Base-by-base conservation (phyloP, 768 basidiomycete species). In the Lactarius quietus region DNA sequence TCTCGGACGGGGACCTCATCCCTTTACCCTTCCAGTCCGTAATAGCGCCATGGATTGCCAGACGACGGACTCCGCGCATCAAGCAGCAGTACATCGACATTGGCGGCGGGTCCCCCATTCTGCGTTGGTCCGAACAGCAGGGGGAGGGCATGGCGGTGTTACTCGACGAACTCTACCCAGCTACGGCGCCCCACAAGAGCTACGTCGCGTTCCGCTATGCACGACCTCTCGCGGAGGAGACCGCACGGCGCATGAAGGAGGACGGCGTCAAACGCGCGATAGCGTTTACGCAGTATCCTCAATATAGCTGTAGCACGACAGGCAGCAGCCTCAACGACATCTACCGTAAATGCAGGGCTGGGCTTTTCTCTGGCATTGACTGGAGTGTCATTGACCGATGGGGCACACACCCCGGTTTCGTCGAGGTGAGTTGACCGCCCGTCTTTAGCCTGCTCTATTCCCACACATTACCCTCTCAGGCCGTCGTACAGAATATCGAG, bases 351-450 rank as follows among this genome's bases (percentile, higher is more conserved):
- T 84, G 85, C 59, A 84, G 81, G 71, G 77, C 79, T 41, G 88
- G 87, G 33, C 87, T 84, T 60, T 77, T 81, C 69, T 88, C 82
- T 57, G 79, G 78, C 70, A 83, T 99, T 28, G 84, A 93, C 72
- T 99, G 97, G 97, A 96, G 92, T 74, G 95, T 98, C 7, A 90
- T 99, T 73, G 97, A 99, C 78, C 85, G 97, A 31, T 99, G 97
- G 97, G 95, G 94, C 10, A 93, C 93, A 12, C 92, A 99, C 75
- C 82, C 89, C 6, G 97, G 97, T 5, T 91, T 98, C 72, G 84
- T 99, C 66, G 93, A 98, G 82, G 96, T 94, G 73, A 57, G 84
- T 75, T 23, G 23, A 48, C n/a, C 51, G 57, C 23, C 54, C 10
- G 53, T 15, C 68, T 57, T 59, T 60, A 52, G 54, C 60, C 61